phyloP scores from a whole-genome alignment of 164 flowering plant genomes.

The Amborella trichopoda region DNA sequence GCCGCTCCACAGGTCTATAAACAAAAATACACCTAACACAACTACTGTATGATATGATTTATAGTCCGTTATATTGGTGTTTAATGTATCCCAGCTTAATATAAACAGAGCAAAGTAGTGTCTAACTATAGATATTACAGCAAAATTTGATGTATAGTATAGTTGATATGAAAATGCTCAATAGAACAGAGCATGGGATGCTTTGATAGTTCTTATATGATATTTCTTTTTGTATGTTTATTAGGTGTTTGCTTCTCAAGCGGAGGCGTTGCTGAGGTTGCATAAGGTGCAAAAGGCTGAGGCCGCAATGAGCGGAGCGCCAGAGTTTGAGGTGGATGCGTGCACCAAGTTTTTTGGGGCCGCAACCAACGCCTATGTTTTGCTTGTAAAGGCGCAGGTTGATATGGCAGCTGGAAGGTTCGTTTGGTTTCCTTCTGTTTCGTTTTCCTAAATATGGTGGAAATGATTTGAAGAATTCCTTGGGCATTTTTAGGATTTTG shows the following conservation, averaged over 20 bases:
- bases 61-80: too few relatives aligned
- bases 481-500: too few relatives aligned
- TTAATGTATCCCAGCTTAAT: too few relatives aligned
- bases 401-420: constrained; percentile 73
- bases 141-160: too few relatives aligned
- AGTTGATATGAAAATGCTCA: too few relatives aligned
- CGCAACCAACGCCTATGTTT: constrained; percentile 14
- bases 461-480: too few relatives aligned
- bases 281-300: constrained; percentile 64
- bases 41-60: too few relatives aligned
- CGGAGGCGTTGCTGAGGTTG: constrained; percentile 67
- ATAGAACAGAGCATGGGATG: too few relatives aligned
- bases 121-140: too few relatives aligned
- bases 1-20: constrained; percentile 69
- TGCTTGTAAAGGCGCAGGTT: constrained; percentile 41
- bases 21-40: too few relatives aligned
- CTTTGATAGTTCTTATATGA: too few relatives aligned
- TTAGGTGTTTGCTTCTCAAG: constrained; percentile 52
- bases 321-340: constrained; percentile 24
- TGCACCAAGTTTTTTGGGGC: constrained; percentile 41
- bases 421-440: constrained; percentile 1
- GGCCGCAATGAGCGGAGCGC: constrained; percentile 17
- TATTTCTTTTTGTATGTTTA: neutral
- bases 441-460: neutral
- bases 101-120: too few relatives aligned